Conservation (phyloP, 495 filamentous ascomycete genomes). For the Chaetomium fimeti region DNA sequence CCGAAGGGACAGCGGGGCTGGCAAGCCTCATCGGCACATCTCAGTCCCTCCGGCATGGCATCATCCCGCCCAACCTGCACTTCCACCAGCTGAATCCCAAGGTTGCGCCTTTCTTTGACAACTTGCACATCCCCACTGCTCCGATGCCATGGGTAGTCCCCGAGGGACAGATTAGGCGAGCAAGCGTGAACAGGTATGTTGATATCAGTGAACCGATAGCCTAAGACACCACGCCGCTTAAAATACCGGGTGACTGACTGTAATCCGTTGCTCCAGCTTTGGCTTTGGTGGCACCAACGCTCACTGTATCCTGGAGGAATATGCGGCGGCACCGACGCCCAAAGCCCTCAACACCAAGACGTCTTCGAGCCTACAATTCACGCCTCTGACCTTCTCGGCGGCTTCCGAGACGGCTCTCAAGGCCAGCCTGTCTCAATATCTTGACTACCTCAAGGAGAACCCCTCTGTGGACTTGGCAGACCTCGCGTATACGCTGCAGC, state of each 20-base stretch:
- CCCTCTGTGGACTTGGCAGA: neutral
- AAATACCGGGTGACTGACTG: neutral
- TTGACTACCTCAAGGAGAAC: neutral
- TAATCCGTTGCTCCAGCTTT: neutral
- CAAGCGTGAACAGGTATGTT: neutral
- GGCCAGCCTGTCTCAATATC: neutral
- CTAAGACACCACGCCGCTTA: no score
- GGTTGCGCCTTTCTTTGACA: constrained; percentile 34
- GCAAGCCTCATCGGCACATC: constrained; percentile 51
- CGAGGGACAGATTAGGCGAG: neutral
- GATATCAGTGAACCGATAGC: neutral
- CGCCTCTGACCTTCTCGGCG: no score
- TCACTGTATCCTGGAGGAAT: no score
- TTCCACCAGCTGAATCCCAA: constrained; percentile 52
- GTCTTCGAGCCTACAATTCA: no score
- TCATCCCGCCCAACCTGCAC: constrained; percentile 43
- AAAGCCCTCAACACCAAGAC: no score
- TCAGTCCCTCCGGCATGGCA: constrained; percentile 52
- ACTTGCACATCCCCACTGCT: constrained; percentile 32
- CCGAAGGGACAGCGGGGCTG: constrained; percentile 42
- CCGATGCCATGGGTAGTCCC: constrained; percentile 28
- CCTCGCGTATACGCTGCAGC: neutral
- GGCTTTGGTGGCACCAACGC: no score
- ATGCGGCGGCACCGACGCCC: no score
- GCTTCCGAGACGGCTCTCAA: no score